Base-by-base conservation (phyloP, 768 basidiomycete species). In the Mycena maculata region DNA sequence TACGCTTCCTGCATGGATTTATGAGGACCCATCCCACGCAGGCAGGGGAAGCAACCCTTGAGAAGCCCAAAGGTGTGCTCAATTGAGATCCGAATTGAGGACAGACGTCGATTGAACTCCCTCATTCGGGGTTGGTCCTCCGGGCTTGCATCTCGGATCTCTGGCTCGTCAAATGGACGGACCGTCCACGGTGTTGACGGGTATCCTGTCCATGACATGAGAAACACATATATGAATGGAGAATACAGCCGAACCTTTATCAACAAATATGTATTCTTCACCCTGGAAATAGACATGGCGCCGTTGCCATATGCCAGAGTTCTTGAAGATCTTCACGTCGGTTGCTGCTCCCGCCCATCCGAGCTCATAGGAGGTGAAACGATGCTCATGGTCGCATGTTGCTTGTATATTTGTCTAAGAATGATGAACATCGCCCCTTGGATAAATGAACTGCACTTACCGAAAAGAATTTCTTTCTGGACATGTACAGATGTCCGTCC, bases 41-140 rank as follows among this genome's bases (percentile, higher is more conserved):
- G 59, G 4, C 66, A 58, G 0, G 60, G 74, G 63, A 78, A 77
- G 9, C 71, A 65, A 11, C 74, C 77, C 52, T 79, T 78, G 23
- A 76, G 57, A 4, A 59, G 25, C 3, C 77, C 76, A 72, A 79
- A 79, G 12, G 72, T 50, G 69, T 79, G 78, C 60, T 78, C 74
- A 15, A 75, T 63, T n/a, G 6, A 7, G 22, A 75, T 75, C 6
- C 71, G 66, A 12, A 71, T 41, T 0, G 28, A 54, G 11, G 74
- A 76, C 1, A 77, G 71, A 11, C 28, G 45, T 3, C 33, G 23
- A 50, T 76, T 75, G 38, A 73, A 77, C 8, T 55, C 55, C 0
- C 63, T 63, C 58, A 68, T 70, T 4, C 61, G 63, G 11, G 41
- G 9, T 27, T 64, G n/a, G 15, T 67, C 60, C 2, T 9, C 45